phyloP scores from a whole-genome alignment of 2,329 filamentous ascomycete species.

The Onygenales sp. region DNA sequence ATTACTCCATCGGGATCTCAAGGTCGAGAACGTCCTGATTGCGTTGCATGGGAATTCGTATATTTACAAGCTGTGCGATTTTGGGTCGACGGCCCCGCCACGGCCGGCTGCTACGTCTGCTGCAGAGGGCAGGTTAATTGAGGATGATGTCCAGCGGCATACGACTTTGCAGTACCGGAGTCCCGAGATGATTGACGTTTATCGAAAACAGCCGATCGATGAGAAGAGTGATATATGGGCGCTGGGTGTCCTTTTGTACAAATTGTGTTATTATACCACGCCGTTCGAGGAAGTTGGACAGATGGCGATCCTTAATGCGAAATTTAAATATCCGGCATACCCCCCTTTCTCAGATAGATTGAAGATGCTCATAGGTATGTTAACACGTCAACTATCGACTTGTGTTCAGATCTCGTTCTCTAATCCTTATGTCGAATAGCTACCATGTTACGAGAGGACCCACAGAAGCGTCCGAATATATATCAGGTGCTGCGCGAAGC shows the following conservation, averaged over 20 bases:
- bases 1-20: conserved; percentile 84
- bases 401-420: background rate
- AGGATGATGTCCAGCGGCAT: conserved; percentile 94
- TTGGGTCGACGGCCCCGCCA: conserved; percentile 81
- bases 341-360: conserved; percentile 82
- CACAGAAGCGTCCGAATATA: conserved; percentile 74
- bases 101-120: conserved; percentile 76
- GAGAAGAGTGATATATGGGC: conserved; percentile 99
- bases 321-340: conserved; percentile 81
- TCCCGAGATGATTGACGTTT: conserved; percentile 98
- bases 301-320: conserved; percentile 93
- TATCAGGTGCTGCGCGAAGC: conserved; percentile 85
- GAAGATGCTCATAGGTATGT: conserved; percentile 78
- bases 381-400: conserved; percentile 3
- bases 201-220: conserved; percentile 89
- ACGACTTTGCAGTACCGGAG: conserved; percentile 96
- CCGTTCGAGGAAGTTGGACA: conserved; percentile 97
- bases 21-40: conserved; percentile 97
- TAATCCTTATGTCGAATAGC: conserved; percentile 38
- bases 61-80: conserved; percentile 95
- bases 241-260: conserved; percentile 87
- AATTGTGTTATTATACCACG: conserved; percentile 97
- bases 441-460: conserved; percentile 82
- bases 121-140: conserved; percentile 80
- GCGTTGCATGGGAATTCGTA: conserved; percentile 55